These are phyloP conservation scores for Iberis pinnata DNA, from an alignment of 345 rosid genomes.

Conservation along the genomic window DNA sequence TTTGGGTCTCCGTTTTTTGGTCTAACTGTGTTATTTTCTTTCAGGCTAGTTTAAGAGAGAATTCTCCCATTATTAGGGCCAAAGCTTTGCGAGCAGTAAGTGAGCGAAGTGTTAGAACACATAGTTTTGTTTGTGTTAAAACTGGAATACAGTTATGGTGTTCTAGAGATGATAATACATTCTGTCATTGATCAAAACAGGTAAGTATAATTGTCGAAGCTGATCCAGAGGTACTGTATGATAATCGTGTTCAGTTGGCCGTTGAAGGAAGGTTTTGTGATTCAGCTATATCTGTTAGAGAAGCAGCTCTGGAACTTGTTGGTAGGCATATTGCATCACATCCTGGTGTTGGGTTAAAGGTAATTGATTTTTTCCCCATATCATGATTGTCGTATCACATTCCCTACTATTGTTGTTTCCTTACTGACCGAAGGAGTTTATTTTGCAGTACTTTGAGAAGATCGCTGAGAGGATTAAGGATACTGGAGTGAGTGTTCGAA, in stretches of 20 bases:
- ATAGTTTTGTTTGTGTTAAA: slow-evolving; percentile 9
- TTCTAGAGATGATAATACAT: slow-evolving; percentile 24
- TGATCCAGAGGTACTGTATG: slow-evolving; percentile 94
- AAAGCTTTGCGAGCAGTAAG: slow-evolving; percentile 94
- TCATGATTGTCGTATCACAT: slow-evolving; percentile 17
- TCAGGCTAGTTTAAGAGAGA: slow-evolving; percentile 96
- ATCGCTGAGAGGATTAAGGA: slow-evolving; percentile 98
- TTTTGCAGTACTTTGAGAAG: slow-evolving; percentile 88
- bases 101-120: slow-evolving; percentile 17
- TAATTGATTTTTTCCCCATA: slow-evolving; percentile 23
- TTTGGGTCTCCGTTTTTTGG: not conserved
- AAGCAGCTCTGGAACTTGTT: slow-evolving; percentile 97
- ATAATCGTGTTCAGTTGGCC: slow-evolving; percentile 88
- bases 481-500: slow-evolving; percentile 96
- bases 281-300: slow-evolving; percentile 97
- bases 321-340: slow-evolving; percentile 97
- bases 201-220: slow-evolving; percentile 94
- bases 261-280: slow-evolving; percentile 99
- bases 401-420: slow-evolving; percentile 3
- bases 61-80: slow-evolving; percentile 90
- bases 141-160: slow-evolving; percentile 11
- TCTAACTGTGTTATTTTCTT: slow-evolving; percentile 23
- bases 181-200: slow-evolving; percentile 43
- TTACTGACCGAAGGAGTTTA: slow-evolving; percentile 6
- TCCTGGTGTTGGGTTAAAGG: slow-evolving; percentile 96